phyloP scores from a whole-genome alignment of 2,329 filamentous ascomycete genomes.

The Hyphodiscus sp. region DNA sequence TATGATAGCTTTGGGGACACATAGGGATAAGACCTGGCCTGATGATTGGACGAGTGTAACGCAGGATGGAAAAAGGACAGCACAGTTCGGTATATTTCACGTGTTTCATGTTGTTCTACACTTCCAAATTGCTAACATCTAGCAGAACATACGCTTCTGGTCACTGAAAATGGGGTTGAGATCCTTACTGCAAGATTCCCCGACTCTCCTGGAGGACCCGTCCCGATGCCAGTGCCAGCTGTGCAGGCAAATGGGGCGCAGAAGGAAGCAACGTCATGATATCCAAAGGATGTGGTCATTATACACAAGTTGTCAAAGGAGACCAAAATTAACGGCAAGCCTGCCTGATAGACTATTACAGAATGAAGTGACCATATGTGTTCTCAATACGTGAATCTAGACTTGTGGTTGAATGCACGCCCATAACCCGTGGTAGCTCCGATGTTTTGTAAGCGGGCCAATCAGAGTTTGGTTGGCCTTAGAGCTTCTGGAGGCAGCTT shows the following conservation, averaged over 20 bases:
- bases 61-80: slow-evolving; percentile 79
- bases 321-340: background rate
- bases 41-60: slow-evolving; percentile 98
- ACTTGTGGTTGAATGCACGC: background rate
- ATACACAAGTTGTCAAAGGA: background rate
- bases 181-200: slow-evolving; percentile 60
- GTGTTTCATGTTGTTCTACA: background rate
- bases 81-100: slow-evolving; percentile 71
- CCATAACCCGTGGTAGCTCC: slow-evolving; percentile 11
- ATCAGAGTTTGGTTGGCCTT: slow-evolving; percentile 1
- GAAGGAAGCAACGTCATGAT: slow-evolving; percentile 12
- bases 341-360: background rate
- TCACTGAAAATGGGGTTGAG: slow-evolving; percentile 78
- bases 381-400: background rate
- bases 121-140: slow-evolving; percentile 12
- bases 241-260: slow-evolving; percentile 12
- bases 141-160: slow-evolving; percentile 72
- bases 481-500: slow-evolving; percentile 6
- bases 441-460: slow-evolving; percentile 13
- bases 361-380: background rate
- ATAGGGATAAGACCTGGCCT: slow-evolving; percentile 92
- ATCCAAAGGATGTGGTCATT: background rate
- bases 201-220: slow-evolving; percentile 67
- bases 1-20: slow-evolving; percentile 91
- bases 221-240: slow-evolving; percentile 46